These are phyloP conservation scores for Luvunga scandens DNA, from an alignment of 345 rosid genomes.

Conservation along the genomic window DNA sequence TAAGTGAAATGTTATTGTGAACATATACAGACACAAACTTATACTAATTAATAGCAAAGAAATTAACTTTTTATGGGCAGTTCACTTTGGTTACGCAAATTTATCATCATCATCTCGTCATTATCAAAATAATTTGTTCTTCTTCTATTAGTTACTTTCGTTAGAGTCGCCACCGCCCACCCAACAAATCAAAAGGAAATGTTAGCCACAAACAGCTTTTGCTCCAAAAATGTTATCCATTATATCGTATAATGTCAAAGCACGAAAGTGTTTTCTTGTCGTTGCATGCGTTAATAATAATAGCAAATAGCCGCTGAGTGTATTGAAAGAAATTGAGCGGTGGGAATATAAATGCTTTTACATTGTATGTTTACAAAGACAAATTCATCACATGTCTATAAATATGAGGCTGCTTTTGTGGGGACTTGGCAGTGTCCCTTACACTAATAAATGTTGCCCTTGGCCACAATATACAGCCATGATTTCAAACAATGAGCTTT, in stretches of 20 bases:
- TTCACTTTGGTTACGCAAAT: neutral
- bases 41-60: too few relatives aligned
- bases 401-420: neutral
- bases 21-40: too few relatives aligned
- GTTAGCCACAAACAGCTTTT: neutral
- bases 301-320: neutral
- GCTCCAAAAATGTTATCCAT: neutral
- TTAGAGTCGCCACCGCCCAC: neutral
- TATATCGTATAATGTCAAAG: neutral
- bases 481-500: neutral
- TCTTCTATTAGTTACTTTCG: neutral
- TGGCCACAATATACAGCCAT: neutral
- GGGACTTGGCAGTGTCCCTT: neutral
- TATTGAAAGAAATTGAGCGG: neutral
- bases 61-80: neutral
- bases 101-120: neutral
- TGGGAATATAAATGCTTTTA: slow-evolving; percentile 1
- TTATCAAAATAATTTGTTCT: neutral
- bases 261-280: slow-evolving; percentile 22
- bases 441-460: too few relatives aligned
- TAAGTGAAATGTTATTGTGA: too few relatives aligned
- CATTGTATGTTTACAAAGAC: neutral
- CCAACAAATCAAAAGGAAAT: neutral
- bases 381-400: neutral
- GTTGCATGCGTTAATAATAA: neutral